Base-by-base conservation (phyloP, 106 monocot species). In the Dioscorea alata region DNA sequence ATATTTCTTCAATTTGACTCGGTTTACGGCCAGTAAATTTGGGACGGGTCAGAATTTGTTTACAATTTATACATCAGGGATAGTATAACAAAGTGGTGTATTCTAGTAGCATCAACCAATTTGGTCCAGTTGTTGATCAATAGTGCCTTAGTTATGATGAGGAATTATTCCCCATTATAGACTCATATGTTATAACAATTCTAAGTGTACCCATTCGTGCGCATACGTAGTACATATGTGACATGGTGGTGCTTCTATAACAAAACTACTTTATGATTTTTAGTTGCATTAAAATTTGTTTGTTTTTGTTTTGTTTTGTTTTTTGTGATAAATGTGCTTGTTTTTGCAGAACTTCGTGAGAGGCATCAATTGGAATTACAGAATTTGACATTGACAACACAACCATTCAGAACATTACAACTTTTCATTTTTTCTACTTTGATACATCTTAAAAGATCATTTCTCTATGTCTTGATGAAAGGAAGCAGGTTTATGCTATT, bases 381-480 rank as follows among this genome's bases (percentile, higher is more conserved):
- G 74, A 87, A 78, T 59, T 71, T 94, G 72, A 85, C 94, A 50
- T 65, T 94, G 59, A 79, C 80, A 54, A 78, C 75, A 23, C 94
- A 83, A 33, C 94, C 94, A 16, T 69, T 87, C 49, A 82, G 24
- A 65, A 94, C 94, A 33, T 61, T 83, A 50, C 56, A 70, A 32
- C 71, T 87, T 61, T 94, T 94, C 65, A 48, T 51, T 49, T 76
- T 80, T 71, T 90, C 87, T 33, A 72, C 78, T 63, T 23, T 63
- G 33, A 49, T 51, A 64, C 74, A 83, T 69, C 35, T 86, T 35
- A 81, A 79, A 71, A 73, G 51, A 25, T 80, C 76, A 35, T 33
- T 82, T 75, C 32, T 69, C 15, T 94, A 75, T 78, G 8, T 85
- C 61, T 48, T 87, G 34, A 73, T 21, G n/a, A 84, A 79, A 50